phyloP scores from a whole-genome alignment of 2,329 filamentous ascomycete species.

The Pyrenophora tritici-repentis region DNA sequence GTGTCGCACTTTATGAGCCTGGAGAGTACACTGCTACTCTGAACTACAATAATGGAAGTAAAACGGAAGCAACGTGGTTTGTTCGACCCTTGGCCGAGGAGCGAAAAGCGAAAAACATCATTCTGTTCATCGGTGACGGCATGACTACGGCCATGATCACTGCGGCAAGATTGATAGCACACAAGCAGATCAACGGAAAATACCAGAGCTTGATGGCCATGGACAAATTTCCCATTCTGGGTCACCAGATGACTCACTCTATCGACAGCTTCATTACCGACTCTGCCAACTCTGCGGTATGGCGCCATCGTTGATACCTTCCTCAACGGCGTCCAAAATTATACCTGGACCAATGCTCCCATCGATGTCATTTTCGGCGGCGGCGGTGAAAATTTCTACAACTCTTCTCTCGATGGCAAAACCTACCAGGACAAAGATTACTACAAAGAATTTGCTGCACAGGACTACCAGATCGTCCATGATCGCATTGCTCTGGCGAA shows the following conservation, averaged over 20 bases:
- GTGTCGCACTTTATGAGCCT: constrained; percentile 75
- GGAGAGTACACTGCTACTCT: constrained; percentile 79
- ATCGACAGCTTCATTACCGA: constrained; percentile 86
- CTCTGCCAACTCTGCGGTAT: constrained; percentile 83
- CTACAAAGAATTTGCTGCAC: constrained; percentile 69
- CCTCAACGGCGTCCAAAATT: constrained; percentile 76
- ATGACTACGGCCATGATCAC: constrained; percentile 75
- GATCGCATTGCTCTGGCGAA: constrained; percentile 74
- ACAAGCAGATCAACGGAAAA: constrained; percentile 83
- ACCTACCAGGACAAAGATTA: constrained; percentile 76
- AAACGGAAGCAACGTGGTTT: constrained; percentile 75
- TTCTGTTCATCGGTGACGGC: constrained; percentile 79
- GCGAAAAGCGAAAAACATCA: constrained; percentile 81
- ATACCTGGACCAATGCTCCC: constrained; percentile 78
- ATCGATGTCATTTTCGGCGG: constrained; percentile 79
- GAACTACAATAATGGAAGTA: constrained; percentile 73
- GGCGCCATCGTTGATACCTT: constrained; percentile 76
- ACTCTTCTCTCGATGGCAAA: constrained; percentile 56
- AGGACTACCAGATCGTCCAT: constrained; percentile 71
- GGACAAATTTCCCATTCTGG: constrained; percentile 83
- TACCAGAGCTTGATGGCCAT: constrained; percentile 77
- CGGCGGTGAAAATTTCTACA: constrained; percentile 79
- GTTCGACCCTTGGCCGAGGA: constrained; percentile 72
- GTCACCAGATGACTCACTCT: constrained; percentile 87
- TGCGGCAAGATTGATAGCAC: constrained; percentile 77